Evolutionary conservation across 805 yeast species (phyloP).

Genomic region (Teunomyces stri): DNA sequence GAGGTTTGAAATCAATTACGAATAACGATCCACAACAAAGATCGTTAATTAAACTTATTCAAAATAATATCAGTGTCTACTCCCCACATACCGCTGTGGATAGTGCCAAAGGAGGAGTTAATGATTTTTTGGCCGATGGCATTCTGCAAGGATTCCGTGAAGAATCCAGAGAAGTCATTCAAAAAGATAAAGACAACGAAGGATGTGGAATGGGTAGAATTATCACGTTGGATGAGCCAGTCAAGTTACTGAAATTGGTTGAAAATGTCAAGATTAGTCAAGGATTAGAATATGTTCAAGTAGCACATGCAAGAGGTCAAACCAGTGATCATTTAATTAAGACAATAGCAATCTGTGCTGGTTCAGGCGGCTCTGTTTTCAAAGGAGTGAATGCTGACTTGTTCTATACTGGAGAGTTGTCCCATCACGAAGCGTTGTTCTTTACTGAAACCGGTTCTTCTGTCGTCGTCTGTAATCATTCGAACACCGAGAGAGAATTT

Average conservation of each 20-base stretch:
- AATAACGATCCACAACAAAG: constrained; percentile 72
- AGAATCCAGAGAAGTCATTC: constrained; percentile 35
- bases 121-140: constrained; percentile 82
- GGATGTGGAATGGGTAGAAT: constrained; percentile 84
- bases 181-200: constrained; percentile 40
- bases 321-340: constrained; percentile 35
- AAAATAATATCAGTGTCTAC: constrained; percentile 81
- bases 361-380: constrained; percentile 84
- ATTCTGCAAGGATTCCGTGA: constrained; percentile 33
- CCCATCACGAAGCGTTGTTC: constrained; percentile 86
- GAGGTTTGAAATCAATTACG: constrained; percentile 75
- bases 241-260: constrained; percentile 46
- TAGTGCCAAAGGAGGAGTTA: constrained; percentile 89
- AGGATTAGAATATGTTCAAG: constrained; percentile 56
- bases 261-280: constrained; percentile 52
- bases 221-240: constrained; percentile 46
- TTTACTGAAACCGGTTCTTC: constrained; percentile 68
- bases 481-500: constrained; percentile 91
- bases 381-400: constrained; percentile 62
- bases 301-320: constrained; percentile 42
- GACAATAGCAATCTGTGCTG: constrained; percentile 87
- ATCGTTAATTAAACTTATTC: constrained; percentile 69
- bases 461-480: constrained; percentile 81
- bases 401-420: constrained; percentile 85
- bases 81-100: constrained; percentile 97